Evolutionary conservation across 495 filamentous ascomycete genomes (phyloP).

Genomic region (Geoglossum glabrum): DNA sequence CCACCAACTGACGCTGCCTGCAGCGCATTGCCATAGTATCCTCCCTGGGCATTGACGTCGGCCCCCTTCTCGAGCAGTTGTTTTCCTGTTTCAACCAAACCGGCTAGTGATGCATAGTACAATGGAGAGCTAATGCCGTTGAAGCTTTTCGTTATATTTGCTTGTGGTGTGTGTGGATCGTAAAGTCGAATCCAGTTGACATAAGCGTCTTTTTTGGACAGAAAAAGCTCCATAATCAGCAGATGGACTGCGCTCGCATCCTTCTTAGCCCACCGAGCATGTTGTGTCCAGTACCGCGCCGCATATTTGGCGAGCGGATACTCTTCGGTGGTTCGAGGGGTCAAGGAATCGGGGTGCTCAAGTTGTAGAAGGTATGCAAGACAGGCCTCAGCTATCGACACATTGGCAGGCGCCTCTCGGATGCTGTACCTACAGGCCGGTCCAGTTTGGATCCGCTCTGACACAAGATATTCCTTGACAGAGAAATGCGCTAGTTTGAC

Average conservation of each 20-base stretch:
- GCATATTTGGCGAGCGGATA: background rate
- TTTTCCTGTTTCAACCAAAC: background rate
- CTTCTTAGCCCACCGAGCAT: background rate
- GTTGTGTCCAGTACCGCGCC: background rate
- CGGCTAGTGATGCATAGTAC: background rate
- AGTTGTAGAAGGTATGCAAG: slow-evolving; percentile 1
- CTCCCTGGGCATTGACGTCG: slow-evolving; percentile 3
- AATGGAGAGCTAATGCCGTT: background rate
- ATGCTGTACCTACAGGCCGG: background rate
- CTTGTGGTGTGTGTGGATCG: background rate
- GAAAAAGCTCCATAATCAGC: background rate
- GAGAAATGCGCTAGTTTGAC: slow-evolving; percentile 13
- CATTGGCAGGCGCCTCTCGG: background rate
- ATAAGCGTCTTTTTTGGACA: background rate
- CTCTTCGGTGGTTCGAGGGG: background rate
- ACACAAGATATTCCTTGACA: slow-evolving; percentile 13
- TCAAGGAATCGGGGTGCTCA: background rate
- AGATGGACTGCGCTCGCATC: background rate
- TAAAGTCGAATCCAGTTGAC: background rate
- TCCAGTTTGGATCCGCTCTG: slow-evolving; percentile 5
- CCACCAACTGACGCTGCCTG: background rate
- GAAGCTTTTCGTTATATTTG: background rate
- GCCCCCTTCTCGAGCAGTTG: slow-evolving; percentile 7
- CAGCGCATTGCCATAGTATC: too few relatives aligned
- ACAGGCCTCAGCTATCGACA: background rate